A percentile compares a stretch with the other conserved stretches of the same genome.
Conservation (phyloP, 2,329 filamentous ascomycete species). For the Aspergillus puulaauensis region DNA sequence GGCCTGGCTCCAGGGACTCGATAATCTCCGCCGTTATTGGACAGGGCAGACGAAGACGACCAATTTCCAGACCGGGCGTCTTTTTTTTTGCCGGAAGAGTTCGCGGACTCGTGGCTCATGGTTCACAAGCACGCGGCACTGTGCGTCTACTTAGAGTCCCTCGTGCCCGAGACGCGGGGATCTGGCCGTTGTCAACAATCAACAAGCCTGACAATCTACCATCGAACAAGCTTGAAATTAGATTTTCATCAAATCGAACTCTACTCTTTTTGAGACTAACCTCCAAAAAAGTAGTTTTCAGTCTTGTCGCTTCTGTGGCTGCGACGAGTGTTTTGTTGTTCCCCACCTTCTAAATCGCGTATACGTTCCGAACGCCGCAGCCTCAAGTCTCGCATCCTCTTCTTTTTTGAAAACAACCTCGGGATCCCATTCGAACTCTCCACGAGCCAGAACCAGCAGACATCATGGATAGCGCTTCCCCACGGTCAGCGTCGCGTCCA, state of each 20-base stretch:
- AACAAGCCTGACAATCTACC: background rate
- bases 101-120: background rate
- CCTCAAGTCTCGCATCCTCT: background rate
- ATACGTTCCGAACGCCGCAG: slow-evolving; percentile 8
- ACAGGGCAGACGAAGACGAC: background rate
- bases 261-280: background rate
- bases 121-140: background rate
- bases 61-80: background rate
- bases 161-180: slow-evolving; percentile 3
- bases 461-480: slow-evolving; percentile 30
- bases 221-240: background rate
- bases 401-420: background rate
- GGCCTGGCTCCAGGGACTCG: background rate
- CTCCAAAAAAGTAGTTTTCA: background rate
- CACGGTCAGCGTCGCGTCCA: slow-evolving; percentile 60
- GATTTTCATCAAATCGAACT: background rate
- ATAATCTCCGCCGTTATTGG: background rate
- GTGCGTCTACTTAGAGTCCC: background rate
- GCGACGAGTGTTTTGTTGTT: background rate
- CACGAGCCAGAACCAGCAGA: background rate
- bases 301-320: background rate
- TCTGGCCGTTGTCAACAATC: background rate
- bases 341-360: slow-evolving; percentile 6
- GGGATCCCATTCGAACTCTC: background rate
- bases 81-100: background rate